Percentiles rank a stretch among this genome's conserved stretches.
phyloP scores from a whole-genome alignment of 202 grass and related monocot genomes.

The Panicum hallii region DNA sequence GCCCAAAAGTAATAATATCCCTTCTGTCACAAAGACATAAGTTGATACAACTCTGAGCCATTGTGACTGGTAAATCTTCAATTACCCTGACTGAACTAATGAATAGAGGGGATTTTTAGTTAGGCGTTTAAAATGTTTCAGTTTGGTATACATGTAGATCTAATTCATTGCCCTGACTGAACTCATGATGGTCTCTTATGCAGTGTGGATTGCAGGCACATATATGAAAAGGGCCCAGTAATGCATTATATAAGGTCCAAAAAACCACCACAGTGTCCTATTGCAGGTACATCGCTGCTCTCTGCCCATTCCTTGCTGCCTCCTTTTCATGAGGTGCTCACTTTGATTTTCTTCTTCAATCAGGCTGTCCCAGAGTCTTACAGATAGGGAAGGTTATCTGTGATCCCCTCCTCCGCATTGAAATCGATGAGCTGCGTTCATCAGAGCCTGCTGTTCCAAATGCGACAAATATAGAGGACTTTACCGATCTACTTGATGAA shows the following conservation, averaged over 20 bases:
- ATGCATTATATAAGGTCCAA: slow-evolving; percentile 60
- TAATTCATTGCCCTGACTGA: slow-evolving; percentile 1
- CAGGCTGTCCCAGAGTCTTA: slow-evolving; percentile 69
- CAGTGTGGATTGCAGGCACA: slow-evolving; percentile 81
- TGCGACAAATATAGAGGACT: slow-evolving; percentile 65
- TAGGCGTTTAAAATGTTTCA: background rate
- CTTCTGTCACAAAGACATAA: background rate
- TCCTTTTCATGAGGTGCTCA: slow-evolving; percentile 18
- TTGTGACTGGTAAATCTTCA: background rate
- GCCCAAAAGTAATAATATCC: background rate
- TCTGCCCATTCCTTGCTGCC: slow-evolving; percentile 4
- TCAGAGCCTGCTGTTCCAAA: slow-evolving; percentile 36
- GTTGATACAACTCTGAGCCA: background rate
- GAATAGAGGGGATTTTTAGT: background rate
- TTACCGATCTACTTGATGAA: slow-evolving; percentile 61
- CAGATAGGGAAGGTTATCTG: slow-evolving; percentile 58
- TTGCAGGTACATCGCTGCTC: slow-evolving; percentile 62
- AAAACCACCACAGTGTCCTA: slow-evolving; percentile 65
- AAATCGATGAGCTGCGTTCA: slow-evolving; percentile 78
- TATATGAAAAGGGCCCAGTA: slow-evolving; percentile 75
- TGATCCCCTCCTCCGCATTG: slow-evolving; percentile 66
- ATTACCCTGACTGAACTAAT: background rate
- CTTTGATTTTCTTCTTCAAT: slow-evolving; percentile 21
- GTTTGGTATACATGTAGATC: background rate
- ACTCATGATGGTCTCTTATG: slow-evolving; percentile 33